Conservation (phyloP, 2,329 filamentous ascomycete genomes). For the Aspergillus nomiae region DNA sequence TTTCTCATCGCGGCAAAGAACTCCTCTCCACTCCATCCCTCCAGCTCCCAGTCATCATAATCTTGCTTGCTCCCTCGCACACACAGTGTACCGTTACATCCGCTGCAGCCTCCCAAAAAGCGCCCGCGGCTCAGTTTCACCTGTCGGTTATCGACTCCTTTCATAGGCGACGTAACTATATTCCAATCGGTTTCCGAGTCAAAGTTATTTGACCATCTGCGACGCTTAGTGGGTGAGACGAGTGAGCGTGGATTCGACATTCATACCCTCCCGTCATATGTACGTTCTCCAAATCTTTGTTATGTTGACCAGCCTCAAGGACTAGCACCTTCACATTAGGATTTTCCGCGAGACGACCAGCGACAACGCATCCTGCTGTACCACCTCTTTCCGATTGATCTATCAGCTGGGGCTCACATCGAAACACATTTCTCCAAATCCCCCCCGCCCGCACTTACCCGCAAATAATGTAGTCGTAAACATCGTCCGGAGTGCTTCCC, state of each 20-base stretch:
- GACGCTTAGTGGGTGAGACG: neutral
- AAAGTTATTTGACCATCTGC: slow-evolving; percentile 45
- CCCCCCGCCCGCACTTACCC: slow-evolving; percentile 20
- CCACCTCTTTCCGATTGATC: slow-evolving; percentile 39
- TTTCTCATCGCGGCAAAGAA: slow-evolving; percentile 61
- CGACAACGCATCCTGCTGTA: slow-evolving; percentile 53
- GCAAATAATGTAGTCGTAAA: slow-evolving; percentile 35
- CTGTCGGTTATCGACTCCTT: slow-evolving; percentile 42
- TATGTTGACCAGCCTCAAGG: slow-evolving; percentile 53
- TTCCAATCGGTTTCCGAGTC: slow-evolving; percentile 50
- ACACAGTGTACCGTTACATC: slow-evolving; percentile 49
- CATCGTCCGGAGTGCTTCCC: neutral
- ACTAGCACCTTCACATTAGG: slow-evolving; percentile 44
- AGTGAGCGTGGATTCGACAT: neutral
- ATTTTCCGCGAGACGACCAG: slow-evolving; percentile 51
- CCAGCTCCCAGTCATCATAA: slow-evolving; percentile 58
- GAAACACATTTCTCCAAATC: neutral
- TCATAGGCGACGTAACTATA: slow-evolving; percentile 42
- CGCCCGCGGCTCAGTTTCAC: slow-evolving; percentile 47
- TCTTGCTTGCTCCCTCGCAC: slow-evolving; percentile 47
- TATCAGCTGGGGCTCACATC: neutral
- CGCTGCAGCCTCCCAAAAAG: slow-evolving; percentile 47
- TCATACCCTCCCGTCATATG: slow-evolving; percentile 48
- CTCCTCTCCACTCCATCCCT: slow-evolving; percentile 59
- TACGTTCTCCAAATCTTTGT: slow-evolving; percentile 47